These are phyloP conservation scores for Alternaria sp. DNA, from an alignment of 2,329 filamentous ascomycete genomes.

Conservation along the genomic window DNA sequence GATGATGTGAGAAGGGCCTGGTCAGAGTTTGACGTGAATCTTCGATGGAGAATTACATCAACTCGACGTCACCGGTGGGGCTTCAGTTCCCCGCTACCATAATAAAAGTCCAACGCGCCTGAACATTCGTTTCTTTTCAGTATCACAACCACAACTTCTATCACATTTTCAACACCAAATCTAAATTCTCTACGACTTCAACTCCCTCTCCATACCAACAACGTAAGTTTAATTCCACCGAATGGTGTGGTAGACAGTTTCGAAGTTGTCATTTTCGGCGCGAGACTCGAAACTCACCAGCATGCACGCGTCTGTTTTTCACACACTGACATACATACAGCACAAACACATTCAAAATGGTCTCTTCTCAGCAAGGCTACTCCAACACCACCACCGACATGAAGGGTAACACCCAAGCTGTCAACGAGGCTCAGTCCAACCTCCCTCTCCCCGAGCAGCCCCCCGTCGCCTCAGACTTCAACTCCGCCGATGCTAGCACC, in stretches of 20 bases:
- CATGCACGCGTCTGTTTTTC: neutral
- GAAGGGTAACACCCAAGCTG: conserved; percentile 59
- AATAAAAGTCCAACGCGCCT: conserved; percentile 24
- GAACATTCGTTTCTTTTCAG: conserved; percentile 6
- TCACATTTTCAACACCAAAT: neutral
- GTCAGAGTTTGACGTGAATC: conserved; percentile 15
- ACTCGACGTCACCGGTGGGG: conserved; percentile 31
- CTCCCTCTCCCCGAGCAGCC: conserved; percentile 83
- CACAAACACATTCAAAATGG: conserved; percentile 28
- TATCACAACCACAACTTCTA: conserved; percentile 11
- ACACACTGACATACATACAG: neutral
- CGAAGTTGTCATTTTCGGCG: neutral
- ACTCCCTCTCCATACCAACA: conserved; percentile 13
- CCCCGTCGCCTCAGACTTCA: conserved; percentile 78
- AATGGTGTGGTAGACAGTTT: neutral
- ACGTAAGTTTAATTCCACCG: conserved; percentile 14
- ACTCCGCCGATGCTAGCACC: conserved; percentile 73
- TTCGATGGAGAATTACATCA: conserved; percentile 20
- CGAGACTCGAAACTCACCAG: neutral
- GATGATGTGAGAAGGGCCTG: conserved; percentile 13
- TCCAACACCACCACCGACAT: conserved; percentile 33
- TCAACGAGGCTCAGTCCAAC: conserved; percentile 74
- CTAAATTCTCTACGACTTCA: neutral
- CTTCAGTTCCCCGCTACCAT: conserved; percentile 9
- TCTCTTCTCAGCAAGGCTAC: conserved; percentile 38